A percentile compares a stretch with the other conserved stretches of the same genome.
phyloP scores from a whole-genome alignment of 441 rosid genomes.

The Populus hybrid region DNA sequence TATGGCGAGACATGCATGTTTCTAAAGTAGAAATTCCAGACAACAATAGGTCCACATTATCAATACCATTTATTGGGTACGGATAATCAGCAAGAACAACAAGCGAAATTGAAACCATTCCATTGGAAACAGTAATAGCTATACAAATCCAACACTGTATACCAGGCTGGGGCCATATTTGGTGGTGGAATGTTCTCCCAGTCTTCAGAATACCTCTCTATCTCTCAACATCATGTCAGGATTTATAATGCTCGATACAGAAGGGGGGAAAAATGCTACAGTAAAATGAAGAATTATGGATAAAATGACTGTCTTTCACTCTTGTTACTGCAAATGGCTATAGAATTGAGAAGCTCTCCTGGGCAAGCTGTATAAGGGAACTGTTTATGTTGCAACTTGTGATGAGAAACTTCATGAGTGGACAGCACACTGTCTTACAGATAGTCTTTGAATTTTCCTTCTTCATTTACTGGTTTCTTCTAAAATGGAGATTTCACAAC shows the following conservation, averaged over 20 bases:
- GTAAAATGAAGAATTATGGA: slow-evolving; percentile 6
- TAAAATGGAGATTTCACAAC: background rate
- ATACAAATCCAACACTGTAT: slow-evolving; percentile 17
- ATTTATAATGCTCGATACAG: background rate
- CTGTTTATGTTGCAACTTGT: background rate
- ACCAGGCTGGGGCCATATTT: background rate
- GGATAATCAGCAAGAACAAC: background rate
- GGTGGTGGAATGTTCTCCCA: background rate
- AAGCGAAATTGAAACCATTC: background rate
- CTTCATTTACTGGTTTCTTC: background rate
- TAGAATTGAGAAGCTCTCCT: background rate
- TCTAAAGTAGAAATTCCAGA: background rate
- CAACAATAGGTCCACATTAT: background rate
- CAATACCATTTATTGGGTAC: background rate
- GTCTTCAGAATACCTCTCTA: background rate
- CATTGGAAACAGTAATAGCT: background rate
- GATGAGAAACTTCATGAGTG: background rate
- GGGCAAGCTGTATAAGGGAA: background rate
- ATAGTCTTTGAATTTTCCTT: background rate
- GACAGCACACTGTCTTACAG: background rate
- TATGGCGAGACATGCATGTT: background rate
- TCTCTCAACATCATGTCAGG: background rate
- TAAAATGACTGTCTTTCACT: slow-evolving; percentile 8
- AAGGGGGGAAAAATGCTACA: background rate
- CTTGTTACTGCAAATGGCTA: background rate